Conservation (phyloP, 2,329 filamentous ascomycete genomes). For the Colletotrichum costaricense region DNA sequence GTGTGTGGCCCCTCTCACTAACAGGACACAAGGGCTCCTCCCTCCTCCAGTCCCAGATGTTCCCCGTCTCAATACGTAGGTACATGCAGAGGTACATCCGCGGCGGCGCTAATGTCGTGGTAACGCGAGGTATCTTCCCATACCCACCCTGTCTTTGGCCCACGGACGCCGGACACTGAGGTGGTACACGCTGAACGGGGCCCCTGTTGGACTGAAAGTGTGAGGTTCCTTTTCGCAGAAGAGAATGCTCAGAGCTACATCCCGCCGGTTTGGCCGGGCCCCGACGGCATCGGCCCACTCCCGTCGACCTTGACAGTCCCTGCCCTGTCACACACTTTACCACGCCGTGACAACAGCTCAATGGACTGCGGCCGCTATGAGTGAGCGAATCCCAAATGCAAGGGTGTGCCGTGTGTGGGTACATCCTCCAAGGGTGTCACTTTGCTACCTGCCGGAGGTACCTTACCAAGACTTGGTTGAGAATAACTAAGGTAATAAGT, state of each 20-base stretch:
- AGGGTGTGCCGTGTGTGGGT: conserved; percentile 21
- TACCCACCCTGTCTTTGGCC: neutral
- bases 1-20: conserved; percentile 14
- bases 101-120: neutral
- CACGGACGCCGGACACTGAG: conserved; percentile 8
- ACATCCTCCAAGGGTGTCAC: conserved; percentile 10
- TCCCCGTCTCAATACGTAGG: conserved; percentile 15
- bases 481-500: neutral
- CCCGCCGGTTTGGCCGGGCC: neutral
- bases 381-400: conserved; percentile 13
- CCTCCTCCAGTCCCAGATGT: conserved; percentile 21
- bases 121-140: neutral
- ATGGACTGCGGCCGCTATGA: conserved; percentile 27
- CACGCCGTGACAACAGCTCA: conserved; percentile 23
- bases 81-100: conserved; percentile 8
- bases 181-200: neutral
- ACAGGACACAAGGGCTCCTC: neutral
- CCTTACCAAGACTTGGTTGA: conserved; percentile 1
- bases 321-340: neutral
- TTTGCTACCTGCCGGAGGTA: conserved; percentile 17
- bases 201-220: neutral
- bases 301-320: neutral
- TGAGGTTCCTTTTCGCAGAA: neutral
- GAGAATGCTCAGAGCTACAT: neutral
- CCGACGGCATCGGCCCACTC: conserved; percentile 4